Conservation (phyloP, 345 rosid species). For the Eucalyptus rudis region DNA sequence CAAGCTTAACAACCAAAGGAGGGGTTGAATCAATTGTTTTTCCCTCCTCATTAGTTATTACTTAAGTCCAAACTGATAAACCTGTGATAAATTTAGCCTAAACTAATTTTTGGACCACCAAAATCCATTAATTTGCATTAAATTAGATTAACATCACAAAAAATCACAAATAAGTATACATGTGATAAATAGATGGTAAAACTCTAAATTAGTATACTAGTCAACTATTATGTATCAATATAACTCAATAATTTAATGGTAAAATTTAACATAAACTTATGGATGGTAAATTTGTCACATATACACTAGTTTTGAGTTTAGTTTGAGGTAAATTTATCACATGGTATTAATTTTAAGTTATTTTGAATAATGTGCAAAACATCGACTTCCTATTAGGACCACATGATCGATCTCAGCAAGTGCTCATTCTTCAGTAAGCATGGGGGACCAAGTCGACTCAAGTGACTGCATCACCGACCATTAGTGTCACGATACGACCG, state of each 20-base stretch:
- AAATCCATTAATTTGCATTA: no score
- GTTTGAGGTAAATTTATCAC: no score
- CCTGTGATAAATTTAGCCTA: rapidly evolving
- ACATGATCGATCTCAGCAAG: background rate
- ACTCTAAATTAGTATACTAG: no score
- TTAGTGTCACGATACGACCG: background rate
- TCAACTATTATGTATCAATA: no score
- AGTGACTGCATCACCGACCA: background rate
- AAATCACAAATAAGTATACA: rapidly evolving
- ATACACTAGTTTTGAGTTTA: no score
- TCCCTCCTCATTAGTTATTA: background rate
- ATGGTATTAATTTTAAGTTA: background rate
- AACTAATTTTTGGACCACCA: no score
- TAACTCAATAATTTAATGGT: no score
- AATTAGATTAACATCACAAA: no score
- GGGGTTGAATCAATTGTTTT: background rate
- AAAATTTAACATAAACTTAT: rapidly evolving
- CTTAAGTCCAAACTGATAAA: no score
- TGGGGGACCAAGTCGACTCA: background rate
- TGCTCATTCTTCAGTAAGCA: background rate
- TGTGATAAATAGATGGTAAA: no score
- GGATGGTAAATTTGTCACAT: background rate
- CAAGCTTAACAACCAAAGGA: background rate
- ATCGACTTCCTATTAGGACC: background rate
- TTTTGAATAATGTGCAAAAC: background rate